phyloP scores from a whole-genome alignment of 2,329 filamentous ascomycete genomes.

The Tympanopsis confertula region DNA sequence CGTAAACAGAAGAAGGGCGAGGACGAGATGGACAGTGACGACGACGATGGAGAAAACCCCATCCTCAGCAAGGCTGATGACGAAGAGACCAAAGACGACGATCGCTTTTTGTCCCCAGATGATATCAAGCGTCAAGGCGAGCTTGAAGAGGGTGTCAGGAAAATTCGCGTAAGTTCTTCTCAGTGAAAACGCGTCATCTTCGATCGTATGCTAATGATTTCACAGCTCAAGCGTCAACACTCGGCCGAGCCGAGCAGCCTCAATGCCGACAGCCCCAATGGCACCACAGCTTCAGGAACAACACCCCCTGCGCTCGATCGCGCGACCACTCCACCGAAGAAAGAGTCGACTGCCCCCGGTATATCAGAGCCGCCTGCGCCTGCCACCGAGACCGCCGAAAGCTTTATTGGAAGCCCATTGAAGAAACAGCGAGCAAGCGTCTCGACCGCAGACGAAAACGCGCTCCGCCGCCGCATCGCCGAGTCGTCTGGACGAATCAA shows the following conservation, averaged over 20 bases:
- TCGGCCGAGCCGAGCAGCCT: neutral
- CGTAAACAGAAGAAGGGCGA: conserved; percentile 47
- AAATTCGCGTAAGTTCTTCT: conserved; percentile 56
- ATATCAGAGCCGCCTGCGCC: conserved; percentile 7
- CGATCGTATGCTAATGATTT: neutral
- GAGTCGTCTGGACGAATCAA: conserved; percentile 22
- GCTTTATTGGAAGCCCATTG: conserved; percentile 27
- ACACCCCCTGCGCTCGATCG: neutral
- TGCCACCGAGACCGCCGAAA: conserved; percentile 16
- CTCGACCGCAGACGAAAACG: conserved; percentile 24
- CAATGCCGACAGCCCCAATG: neutral
- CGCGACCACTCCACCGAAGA: neutral
- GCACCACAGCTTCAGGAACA: conserved; percentile 6
- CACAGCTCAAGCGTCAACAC: conserved; percentile 1
- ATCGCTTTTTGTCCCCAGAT: conserved; percentile 52
- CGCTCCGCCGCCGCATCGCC: conserved; percentile 24
- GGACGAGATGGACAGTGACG: conserved; percentile 61
- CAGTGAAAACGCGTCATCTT: neutral
- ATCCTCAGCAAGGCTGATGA: conserved; percentile 56
- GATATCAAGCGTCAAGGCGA: conserved; percentile 64
- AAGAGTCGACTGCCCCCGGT: neutral
- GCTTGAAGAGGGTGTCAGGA: conserved; percentile 68
- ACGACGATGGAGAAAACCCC: conserved; percentile 51
- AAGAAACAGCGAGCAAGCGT: conserved; percentile 32
- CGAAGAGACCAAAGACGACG: conserved; percentile 47